Base-by-base conservation (phyloP, 345 rosid genomes). In the Syzygium oleosum region DNA sequence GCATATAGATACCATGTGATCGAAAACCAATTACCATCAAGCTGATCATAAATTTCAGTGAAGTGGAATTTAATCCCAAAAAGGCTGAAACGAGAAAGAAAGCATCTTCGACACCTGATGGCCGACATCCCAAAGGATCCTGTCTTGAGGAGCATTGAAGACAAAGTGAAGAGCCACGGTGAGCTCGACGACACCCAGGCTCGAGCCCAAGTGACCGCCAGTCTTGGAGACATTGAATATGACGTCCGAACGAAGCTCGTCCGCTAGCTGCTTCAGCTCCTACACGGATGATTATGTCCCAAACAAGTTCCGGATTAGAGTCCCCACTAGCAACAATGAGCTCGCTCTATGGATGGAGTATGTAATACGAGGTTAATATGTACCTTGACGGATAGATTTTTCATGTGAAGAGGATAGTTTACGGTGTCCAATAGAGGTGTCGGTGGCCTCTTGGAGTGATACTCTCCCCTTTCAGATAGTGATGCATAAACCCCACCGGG, bases 151-250 rank as follows among this genome's bases (percentile, higher is more conserved):
- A 86, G 96, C 87, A 88, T 95, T 95, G 85, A 98, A 98, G 89
- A 98, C 97, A 92, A 93, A 95, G 90, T 98, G 99, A 92, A 98
- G 98, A 89, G 98, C 98, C 87, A 98, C 99, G 38, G 99, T 98
- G 54, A 98, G 98, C 94, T 98, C 99, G 85, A 98, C 98, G 80
- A 98, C 99, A 89, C 99, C 99, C 89, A 98, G 99, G 90, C 98
- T 96, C 4, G 99, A 96, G 41, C 99, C 99, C 38, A 96, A 90
- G 88, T 96, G 99, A 84, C 99, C 99, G 87, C 99, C 99, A 14
- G 99, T 98, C 90, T 94, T 96, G 0, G 99, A 98, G 56, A 98
- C 99, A 84, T 93, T 95, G 87, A 96, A 96, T 89, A 98, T 93
- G 87, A 98, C 99, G 88, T 98, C 99, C 2, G 98, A 95, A 88